These are phyloP conservation scores for Balamuthia mandrillaris DNA, from an alignment of 208 protist genomes.

Conservation along the genomic window DNA sequence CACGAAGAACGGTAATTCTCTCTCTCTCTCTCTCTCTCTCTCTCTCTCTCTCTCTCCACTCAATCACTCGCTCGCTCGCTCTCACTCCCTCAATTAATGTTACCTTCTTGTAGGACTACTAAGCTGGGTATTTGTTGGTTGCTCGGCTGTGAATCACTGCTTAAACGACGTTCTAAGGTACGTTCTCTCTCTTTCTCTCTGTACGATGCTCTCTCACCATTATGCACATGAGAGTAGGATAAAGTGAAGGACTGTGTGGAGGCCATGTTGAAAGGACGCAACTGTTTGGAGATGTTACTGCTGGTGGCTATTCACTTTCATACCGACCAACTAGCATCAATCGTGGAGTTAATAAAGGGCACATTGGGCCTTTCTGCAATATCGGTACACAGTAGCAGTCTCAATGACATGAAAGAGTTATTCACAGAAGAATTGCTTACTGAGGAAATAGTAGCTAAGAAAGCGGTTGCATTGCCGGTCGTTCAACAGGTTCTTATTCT, in stretches of 20 bases:
- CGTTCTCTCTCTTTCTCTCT: background rate
- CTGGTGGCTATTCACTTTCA: conserved; percentile 5
- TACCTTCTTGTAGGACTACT: background rate
- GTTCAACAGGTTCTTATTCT: background rate
- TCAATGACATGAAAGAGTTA: background rate
- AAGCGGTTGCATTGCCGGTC: background rate
- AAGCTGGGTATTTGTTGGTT: conserved; percentile 4
- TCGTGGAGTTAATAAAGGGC: background rate
- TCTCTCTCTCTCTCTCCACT: background rate
- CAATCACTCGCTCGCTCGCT: background rate
- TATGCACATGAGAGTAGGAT: background rate
- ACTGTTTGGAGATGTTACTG: conserved; percentile 2
- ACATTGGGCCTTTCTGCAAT: background rate
- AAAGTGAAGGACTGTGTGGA: background rate
- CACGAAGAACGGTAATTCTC: background rate
- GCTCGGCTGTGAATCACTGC: background rate
- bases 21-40: background rate
- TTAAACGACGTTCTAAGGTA: background rate
- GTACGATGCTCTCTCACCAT: background rate
- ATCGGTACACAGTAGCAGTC: background rate
- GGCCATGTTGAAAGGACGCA: background rate
- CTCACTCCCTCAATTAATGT: background rate
- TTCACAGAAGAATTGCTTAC: background rate
- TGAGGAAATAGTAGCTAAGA: background rate
- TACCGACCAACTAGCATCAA: background rate